Conservation (phyloP, 108 stramenopile genomes). For the Cylindrotheca fusiformis region DNA sequence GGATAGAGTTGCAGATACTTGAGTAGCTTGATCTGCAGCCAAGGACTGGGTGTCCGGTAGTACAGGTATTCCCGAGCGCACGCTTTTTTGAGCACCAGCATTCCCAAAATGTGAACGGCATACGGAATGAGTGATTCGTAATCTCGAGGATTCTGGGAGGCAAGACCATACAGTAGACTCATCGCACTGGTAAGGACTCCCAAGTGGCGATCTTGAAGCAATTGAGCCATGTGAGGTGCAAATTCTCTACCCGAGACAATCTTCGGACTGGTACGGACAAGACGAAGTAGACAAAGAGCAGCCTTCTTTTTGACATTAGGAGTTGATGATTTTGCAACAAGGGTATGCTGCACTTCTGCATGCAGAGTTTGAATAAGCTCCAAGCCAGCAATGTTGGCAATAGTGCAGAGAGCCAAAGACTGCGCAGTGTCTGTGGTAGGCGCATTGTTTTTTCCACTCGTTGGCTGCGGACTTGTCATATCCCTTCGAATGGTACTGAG, state of each 20-base stretch:
- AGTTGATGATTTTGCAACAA: slow-evolving; percentile 80
- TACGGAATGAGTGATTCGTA: slow-evolving; percentile 90
- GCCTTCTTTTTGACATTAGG: slow-evolving; percentile 94
- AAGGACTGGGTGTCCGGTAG: slow-evolving; percentile 92
- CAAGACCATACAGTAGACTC: slow-evolving; percentile 87
- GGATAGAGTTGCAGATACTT: slow-evolving; percentile 94
- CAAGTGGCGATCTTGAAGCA: slow-evolving; percentile 90
- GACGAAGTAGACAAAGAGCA: slow-evolving; percentile 87
- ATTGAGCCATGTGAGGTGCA: slow-evolving; percentile 75
- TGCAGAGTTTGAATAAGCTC: slow-evolving; percentile 87
- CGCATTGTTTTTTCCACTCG: slow-evolving; percentile 54
- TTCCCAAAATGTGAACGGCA: slow-evolving; percentile 87
- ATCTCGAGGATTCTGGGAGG: slow-evolving; percentile 64
- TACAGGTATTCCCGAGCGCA: slow-evolving; percentile 93
- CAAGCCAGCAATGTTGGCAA: slow-evolving; percentile 85
- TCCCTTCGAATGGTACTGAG: slow-evolving; percentile 89
- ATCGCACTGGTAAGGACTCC: slow-evolving; percentile 90
- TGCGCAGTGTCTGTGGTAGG: slow-evolving; percentile 69
- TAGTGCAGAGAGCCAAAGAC: slow-evolving; percentile 78
- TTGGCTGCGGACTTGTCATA: slow-evolving; percentile 52
- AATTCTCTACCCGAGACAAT: slow-evolving; percentile 83
- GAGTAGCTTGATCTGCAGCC: slow-evolving; percentile 94
- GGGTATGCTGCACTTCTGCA: slow-evolving; percentile 81
- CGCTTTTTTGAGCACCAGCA: slow-evolving; percentile 83
- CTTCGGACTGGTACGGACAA: slow-evolving; percentile 88